Evolutionary conservation across 1,284 basidiomycete genomes (phyloP).

Genomic region (Phellopilus nigrolimitatus): DNA sequence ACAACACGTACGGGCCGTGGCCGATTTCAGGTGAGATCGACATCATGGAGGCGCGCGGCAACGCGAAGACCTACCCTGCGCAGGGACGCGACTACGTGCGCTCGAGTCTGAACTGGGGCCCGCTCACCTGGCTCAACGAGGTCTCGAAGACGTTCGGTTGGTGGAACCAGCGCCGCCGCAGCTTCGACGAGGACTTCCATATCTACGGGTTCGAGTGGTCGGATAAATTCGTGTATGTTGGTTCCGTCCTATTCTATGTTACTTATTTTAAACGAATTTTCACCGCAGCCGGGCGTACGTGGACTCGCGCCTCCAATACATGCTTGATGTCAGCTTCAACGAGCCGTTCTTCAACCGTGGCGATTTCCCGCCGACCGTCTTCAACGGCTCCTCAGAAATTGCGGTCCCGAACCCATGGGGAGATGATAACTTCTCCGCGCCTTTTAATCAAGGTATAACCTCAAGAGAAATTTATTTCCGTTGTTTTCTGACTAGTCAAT

Average conservation of each 20-base stretch:
- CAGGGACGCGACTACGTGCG: slow-evolving; percentile 71
- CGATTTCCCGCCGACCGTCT: slow-evolving; percentile 41
- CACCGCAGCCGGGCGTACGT: slow-evolving; percentile 27
- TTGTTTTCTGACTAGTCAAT: no score
- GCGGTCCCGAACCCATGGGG: slow-evolving; percentile 47
- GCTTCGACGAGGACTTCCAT: slow-evolving; percentile 64
- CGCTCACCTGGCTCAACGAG: slow-evolving; percentile 49
- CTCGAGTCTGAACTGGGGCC: slow-evolving; percentile 75
- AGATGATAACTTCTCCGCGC: slow-evolving; percentile 51
- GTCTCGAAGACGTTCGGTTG: slow-evolving; percentile 60
- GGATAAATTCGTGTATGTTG: slow-evolving; percentile 54
- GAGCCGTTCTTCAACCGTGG: slow-evolving; percentile 43
- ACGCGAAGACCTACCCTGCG: slow-evolving; percentile 53
- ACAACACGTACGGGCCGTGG: slow-evolving; percentile 77
- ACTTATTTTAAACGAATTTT: not conserved
- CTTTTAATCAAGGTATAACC: slow-evolving; percentile 67
- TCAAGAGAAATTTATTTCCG: slow-evolving; percentile 13
- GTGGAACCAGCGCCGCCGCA: slow-evolving; percentile 59
- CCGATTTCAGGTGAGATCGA: slow-evolving; percentile 77
- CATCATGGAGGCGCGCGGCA: slow-evolving; percentile 71
- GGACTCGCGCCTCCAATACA: slow-evolving; percentile 20
- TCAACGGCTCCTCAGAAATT: slow-evolving; percentile 47
- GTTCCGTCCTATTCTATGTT: not conserved
- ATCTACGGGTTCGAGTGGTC: slow-evolving; percentile 82
- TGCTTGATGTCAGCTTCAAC: slow-evolving; percentile 30